phyloP scores from a whole-genome alignment of 2,329 filamentous ascomycete species.

The Claviceps spartinae region DNA sequence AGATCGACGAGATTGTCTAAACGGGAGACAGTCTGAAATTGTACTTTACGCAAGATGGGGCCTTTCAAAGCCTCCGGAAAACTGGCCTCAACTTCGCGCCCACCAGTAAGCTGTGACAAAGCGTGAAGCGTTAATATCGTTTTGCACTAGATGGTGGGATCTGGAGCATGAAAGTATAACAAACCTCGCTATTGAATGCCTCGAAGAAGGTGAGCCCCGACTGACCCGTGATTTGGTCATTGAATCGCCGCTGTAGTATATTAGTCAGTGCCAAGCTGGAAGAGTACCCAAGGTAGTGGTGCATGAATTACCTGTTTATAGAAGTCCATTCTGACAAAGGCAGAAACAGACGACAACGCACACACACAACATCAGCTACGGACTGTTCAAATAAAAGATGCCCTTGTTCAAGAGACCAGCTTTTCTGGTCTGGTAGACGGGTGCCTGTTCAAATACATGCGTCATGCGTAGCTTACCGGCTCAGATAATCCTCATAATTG shows the following conservation, averaged over 20 bases:
- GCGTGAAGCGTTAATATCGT: slow-evolving; percentile 1
- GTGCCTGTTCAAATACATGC: neutral
- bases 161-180: neutral
- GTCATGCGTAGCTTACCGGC: slow-evolving; percentile 43
- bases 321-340: slow-evolving; percentile 61
- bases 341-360: neutral
- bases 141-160: neutral
- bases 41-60: slow-evolving; percentile 78
- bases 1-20: slow-evolving; percentile 68
- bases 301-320: slow-evolving; percentile 58
- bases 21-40: slow-evolving; percentile 78
- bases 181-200: slow-evolving; percentile 80
- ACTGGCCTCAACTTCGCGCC: slow-evolving; percentile 75
- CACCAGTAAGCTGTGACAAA: slow-evolving; percentile 51
- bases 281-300: neutral
- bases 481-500: slow-evolving; percentile 77
- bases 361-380: slow-evolving; percentile 7
- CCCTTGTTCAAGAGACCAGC: neutral
- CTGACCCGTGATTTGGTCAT: slow-evolving; percentile 90
- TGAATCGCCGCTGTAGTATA: slow-evolving; percentile 59
- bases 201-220: slow-evolving; percentile 87
- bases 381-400: too few species aligned
- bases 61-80: slow-evolving; percentile 88
- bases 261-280: neutral
- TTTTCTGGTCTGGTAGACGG: neutral